Evolutionary conservation across 192 early-diverging fungal species (phyloP).

Genomic region (Dimargaris verticillata): DNA sequence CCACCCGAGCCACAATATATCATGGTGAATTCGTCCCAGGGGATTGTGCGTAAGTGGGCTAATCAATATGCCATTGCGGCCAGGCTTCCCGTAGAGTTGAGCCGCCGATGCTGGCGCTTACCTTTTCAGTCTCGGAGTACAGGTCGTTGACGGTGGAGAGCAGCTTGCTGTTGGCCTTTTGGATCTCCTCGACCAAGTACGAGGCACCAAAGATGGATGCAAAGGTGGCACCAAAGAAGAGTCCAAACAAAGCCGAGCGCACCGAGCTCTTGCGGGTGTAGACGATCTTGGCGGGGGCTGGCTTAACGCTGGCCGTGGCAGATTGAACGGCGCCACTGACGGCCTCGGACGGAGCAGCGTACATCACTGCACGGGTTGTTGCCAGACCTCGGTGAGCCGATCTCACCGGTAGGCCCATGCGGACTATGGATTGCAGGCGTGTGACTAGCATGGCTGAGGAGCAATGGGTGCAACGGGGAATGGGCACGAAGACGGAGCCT

Average conservation of each 20-base stretch:
- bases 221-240: conserved; percentile 10
- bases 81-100: background rate
- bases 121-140: conserved; percentile 10
- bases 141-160: conserved; percentile 7
- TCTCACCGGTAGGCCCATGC: too few relatives aligned
- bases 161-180: conserved; percentile 9
- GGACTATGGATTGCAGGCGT: too few relatives aligned
- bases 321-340: too few relatives aligned
- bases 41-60: background rate
- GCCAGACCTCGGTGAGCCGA: too few relatives aligned
- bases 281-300: conserved; percentile 4
- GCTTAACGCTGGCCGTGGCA: background rate
- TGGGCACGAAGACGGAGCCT: too few relatives aligned
- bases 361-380: too few relatives aligned
- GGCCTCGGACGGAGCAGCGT: too few relatives aligned
- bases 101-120: background rate
- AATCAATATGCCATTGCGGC: background rate
- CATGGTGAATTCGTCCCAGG: background rate
- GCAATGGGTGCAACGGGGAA: too few relatives aligned
- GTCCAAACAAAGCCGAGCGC: conserved; percentile 11
- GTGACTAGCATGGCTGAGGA: too few relatives aligned
- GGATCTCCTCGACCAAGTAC: conserved; percentile 9
- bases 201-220: conserved; percentile 10
- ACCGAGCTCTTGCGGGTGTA: conserved; percentile 10
- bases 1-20: background rate